phyloP scores from a whole-genome alignment of 148 eudicot genomes.

The Cornus controversa region DNA sequence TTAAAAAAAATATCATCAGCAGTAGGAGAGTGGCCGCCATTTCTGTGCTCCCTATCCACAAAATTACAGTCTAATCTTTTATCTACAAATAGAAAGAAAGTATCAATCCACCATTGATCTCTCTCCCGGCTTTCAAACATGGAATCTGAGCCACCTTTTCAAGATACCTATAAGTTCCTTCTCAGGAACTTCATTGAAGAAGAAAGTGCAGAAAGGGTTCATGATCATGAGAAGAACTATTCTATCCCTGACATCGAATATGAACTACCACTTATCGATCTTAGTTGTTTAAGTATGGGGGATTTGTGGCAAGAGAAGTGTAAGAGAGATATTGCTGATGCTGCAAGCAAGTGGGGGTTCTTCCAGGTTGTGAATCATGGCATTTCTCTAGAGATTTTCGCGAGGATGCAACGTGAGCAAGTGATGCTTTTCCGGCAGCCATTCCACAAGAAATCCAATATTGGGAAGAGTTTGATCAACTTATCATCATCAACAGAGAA shows the following conservation, averaged over 20 bases:
- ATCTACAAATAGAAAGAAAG: no score
- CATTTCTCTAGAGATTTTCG: constrained; percentile 2
- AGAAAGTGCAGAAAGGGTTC: neutral
- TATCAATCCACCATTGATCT: no score
- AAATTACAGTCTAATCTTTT: no score
- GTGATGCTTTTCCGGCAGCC: constrained; percentile 14
- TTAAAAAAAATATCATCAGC: no score
- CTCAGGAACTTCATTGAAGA: neutral
- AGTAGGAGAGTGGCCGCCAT: no score
- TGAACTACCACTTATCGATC: constrained; percentile 18
- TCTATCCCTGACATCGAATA: neutral
- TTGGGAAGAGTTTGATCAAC: neutral
- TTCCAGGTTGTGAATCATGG: constrained; percentile 22
- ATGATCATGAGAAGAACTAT: neutral
- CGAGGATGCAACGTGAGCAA: constrained; percentile 11
- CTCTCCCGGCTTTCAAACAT: neutral
- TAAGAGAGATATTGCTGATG: constrained; percentile 6
- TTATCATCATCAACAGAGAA: neutral
- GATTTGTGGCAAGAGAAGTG: neutral
- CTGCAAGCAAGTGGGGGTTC: constrained; percentile 19
- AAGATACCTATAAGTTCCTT: constrained; percentile 1
- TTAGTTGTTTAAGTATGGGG: neutral
- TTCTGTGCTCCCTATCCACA: no score
- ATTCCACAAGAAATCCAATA: constrained; percentile 8
- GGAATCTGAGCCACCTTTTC: constrained; percentile 12